A percentile compares a stretch with the other conserved stretches of the same genome.
Conservation (phyloP, 2,329 filamentous ascomycete species). For the Cladophialophora immunda region DNA sequence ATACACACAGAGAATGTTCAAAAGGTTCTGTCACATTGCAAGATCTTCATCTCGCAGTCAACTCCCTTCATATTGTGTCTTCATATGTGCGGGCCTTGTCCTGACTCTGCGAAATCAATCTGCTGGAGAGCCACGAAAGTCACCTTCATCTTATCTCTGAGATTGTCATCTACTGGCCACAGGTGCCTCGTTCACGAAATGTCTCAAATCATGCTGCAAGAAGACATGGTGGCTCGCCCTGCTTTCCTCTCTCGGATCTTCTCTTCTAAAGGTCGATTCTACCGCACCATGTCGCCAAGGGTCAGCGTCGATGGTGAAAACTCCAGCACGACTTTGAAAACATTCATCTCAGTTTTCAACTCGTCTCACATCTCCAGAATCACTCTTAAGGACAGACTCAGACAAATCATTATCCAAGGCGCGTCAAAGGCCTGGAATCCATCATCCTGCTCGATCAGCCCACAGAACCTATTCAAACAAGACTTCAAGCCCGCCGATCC, state of each 20-base stretch:
- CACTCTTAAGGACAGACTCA: slow-evolving; percentile 19
- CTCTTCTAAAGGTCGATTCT: slow-evolving; percentile 3
- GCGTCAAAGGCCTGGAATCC: slow-evolving; percentile 9
- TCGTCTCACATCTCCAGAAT: slow-evolving; percentile 8
- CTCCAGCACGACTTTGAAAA: not conserved
- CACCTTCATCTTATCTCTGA: not conserved
- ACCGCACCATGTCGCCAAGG: slow-evolving; percentile 6
- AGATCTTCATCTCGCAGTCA: not conserved
- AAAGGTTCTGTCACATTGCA: not conserved
- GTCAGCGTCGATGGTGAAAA: not conserved
- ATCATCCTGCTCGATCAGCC: slow-evolving; percentile 5
- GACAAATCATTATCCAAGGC: slow-evolving; percentile 15
- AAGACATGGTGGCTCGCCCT: slow-evolving; percentile 4
- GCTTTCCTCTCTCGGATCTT: slow-evolving; percentile 6
- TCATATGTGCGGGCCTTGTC: not conserved
- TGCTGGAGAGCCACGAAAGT: not conserved
- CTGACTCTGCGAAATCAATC: not conserved
- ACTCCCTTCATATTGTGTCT: not conserved
- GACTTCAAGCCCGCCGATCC: slow-evolving; percentile 1
- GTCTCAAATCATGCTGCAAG: not conserved
- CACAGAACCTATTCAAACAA: slow-evolving; percentile 11
- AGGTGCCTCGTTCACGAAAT: not conserved
- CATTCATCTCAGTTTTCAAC: slow-evolving; percentile 11
- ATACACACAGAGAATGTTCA: not conserved
- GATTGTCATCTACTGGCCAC: not conserved